These are phyloP conservation scores for Pichia norvegensis DNA, from an alignment of 1,139 yeast genomes.

Conservation along the genomic window DNA sequence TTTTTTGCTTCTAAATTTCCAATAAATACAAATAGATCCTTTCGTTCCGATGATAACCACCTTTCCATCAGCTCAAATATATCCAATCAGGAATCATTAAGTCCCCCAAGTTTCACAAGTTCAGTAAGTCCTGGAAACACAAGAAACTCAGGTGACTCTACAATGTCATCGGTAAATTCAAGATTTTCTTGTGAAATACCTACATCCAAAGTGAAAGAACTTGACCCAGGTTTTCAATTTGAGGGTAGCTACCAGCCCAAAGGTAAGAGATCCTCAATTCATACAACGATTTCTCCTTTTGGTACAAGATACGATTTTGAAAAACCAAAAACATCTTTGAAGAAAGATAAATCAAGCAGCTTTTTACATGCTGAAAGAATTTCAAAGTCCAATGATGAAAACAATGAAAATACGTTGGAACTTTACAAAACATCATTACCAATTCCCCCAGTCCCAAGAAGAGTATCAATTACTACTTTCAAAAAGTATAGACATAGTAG, in stretches of 20 bases:
- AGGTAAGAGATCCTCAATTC: background rate
- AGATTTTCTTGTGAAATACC: background rate
- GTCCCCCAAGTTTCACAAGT: background rate
- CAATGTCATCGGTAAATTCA: background rate
- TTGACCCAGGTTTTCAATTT: background rate
- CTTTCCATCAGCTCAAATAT: background rate
- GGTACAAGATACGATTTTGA: background rate
- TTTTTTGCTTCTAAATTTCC: background rate
- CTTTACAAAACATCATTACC: background rate
- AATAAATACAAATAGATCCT: background rate
- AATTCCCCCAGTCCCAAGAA: background rate
- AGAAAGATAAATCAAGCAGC: background rate
- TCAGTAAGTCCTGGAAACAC: background rate
- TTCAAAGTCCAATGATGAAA: background rate
- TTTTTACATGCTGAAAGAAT: background rate
- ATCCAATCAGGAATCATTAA: too few relatives aligned
- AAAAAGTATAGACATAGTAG: conserved; percentile 1
- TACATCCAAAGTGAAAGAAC: background rate
- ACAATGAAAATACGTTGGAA: background rate
- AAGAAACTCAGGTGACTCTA: background rate
- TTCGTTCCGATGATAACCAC: background rate
- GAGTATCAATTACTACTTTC: background rate
- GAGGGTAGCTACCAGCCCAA: background rate
- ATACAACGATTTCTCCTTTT: background rate
- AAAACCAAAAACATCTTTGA: background rate